These are phyloP conservation scores for Claviceps africana DNA, from an alignment of 2,329 filamentous ascomycete genomes.

Conservation along the genomic window DNA sequence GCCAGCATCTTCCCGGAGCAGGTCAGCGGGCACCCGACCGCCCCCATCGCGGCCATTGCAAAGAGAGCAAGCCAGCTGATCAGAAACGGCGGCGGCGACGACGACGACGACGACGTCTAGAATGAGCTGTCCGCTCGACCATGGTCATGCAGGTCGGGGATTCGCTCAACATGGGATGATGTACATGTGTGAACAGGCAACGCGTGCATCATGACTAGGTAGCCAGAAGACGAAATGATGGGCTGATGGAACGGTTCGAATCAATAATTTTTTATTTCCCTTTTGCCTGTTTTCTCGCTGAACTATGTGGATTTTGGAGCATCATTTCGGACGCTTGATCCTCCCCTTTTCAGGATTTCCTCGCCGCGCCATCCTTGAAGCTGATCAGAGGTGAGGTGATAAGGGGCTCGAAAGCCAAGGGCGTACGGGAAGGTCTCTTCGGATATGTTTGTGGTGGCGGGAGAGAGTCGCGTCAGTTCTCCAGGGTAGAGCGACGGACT, in stretches of 20 bases:
- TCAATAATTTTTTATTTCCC: too few relatives aligned
- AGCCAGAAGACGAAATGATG: not conserved
- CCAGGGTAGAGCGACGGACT: too few relatives aligned
- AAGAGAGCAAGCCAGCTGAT: constrained; percentile 10
- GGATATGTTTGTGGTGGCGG: too few relatives aligned
- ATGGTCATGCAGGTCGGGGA: not conserved
- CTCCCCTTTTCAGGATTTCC: not conserved
- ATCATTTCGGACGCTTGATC: not conserved
- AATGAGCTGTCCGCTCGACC: not conserved
- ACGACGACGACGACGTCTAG: not conserved
- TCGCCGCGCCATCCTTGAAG: too few relatives aligned
- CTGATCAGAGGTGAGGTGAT: too few relatives aligned
- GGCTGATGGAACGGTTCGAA: not conserved
- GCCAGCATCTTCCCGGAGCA: constrained; percentile 37
- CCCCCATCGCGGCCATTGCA: constrained; percentile 10
- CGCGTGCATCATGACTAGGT: not conserved
- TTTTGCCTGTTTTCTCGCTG: not conserved
- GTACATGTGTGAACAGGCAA: not conserved
- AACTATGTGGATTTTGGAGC: not conserved
- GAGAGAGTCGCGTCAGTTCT: too few relatives aligned
- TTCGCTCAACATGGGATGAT: not conserved
- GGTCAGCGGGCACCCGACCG: constrained; percentile 11
- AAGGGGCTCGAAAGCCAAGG: too few relatives aligned
- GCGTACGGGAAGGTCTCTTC: too few relatives aligned
- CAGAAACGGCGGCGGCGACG: not conserved